Base-by-base conservation (phyloP, 345 rosid species). In the Punica granatum region DNA sequence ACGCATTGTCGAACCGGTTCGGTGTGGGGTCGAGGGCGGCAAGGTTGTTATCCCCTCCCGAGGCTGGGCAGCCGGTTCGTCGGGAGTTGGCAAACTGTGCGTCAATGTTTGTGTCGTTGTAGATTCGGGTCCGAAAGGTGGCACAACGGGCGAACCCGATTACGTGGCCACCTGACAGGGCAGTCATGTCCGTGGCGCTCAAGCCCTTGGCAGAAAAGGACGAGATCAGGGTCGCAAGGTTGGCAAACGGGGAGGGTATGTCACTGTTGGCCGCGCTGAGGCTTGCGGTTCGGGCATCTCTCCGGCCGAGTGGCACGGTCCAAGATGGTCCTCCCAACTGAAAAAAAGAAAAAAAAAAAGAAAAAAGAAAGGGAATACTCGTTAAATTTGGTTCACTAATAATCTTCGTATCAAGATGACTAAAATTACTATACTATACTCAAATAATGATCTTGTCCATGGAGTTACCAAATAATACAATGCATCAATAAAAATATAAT, bases 231-330 rank as follows among this genome's bases (percentile, higher is more conserved):
- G 74, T 72, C 4, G 77, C 25, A 2, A 84, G 80, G 76, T 42
- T 30, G 32, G 82, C 16, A 43, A 51, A 48, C 0, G 86, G 83
- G 2, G 78, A 69, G 2, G 88, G 81, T 60, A 84, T 68, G n/a
- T 76, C 79, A 43, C 51, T 72, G 69, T 84, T 82, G 64, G 88
- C 88, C 12, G 31, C 63, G 3, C 56, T 74, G n/a, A 58, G 66
- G 66, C 69, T 80, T 23, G 89, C 86, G 21, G 79, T 85, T 60
- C 78, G 83, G 42, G 89, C 66, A 37, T 82, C 86, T 63, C 83
- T 75, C 33, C 86, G 75, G 35, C 85, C 89, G 3, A 85, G 73
- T 18, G 67, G 74, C 19, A 82, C 86, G 0, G 66, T 41, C 85
- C 85, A 85, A 43, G 70, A 49, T 0, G 82, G 81, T 32, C 82